phyloP scores from a whole-genome alignment of 805 yeast genomes.

The Torulaspora indica region DNA sequence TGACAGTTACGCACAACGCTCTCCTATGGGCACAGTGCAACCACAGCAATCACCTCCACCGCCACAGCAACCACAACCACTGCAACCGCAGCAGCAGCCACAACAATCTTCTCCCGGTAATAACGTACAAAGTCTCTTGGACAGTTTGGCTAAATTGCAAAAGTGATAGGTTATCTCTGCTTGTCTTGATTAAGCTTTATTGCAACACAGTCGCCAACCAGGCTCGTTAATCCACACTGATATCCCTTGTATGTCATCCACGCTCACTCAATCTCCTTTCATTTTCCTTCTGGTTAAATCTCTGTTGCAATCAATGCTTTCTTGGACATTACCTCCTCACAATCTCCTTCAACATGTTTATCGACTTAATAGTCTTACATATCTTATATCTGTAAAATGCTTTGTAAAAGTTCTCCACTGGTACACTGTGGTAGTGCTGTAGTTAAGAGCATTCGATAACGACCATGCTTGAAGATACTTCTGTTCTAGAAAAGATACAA shows the following conservation, averaged over 20 bases:
- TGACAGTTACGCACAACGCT: slow-evolving; percentile 13
- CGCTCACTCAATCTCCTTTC: neutral
- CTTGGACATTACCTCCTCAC: slow-evolving; percentile 3
- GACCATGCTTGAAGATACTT: neutral
- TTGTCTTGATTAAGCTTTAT: slow-evolving; percentile 11
- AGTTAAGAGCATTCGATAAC: too few relatives aligned
- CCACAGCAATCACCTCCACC: slow-evolving; percentile 10
- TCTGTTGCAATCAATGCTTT: neutral
- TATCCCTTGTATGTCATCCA: neutral
- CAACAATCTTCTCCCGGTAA: slow-evolving; percentile 28
- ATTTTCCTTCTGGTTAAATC: too few relatives aligned
- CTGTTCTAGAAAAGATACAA: too few relatives aligned
- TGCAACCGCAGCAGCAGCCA: slow-evolving; percentile 21
- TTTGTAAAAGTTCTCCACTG: slow-evolving; percentile 4
- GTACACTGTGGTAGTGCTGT: neutral
- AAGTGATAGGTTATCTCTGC: slow-evolving; percentile 17
- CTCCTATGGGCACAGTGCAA: slow-evolving; percentile 15
- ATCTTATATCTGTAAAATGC: slow-evolving; percentile 9
- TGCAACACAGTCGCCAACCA: neutral
- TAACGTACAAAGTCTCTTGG: slow-evolving; percentile 38
- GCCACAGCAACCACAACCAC: slow-evolving; percentile 12
- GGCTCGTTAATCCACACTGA: neutral
- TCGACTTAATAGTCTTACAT: slow-evolving; percentile 11
- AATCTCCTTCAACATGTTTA: slow-evolving; percentile 1
- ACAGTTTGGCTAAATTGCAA: slow-evolving; percentile 38